These are phyloP conservation scores for Chytriomyces sp. DNA, from an alignment of 192 early-diverging fungal species.

Conservation along the genomic window DNA sequence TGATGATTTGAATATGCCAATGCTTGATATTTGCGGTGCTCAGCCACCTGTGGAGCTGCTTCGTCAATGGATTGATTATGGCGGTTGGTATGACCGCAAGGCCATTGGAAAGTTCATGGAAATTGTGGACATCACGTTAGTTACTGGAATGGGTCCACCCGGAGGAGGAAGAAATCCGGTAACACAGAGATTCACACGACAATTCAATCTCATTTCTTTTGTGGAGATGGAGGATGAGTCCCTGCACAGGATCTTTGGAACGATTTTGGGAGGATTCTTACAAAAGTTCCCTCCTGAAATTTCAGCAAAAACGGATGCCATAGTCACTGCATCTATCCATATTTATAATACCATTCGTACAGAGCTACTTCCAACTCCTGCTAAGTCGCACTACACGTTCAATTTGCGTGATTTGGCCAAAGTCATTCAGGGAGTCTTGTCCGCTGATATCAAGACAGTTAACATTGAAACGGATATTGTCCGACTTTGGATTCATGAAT, in stretches of 20 bases:
- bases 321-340: conserved; percentile 54
- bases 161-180: conserved; percentile 65
- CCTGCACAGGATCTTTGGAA: conserved; percentile 56
- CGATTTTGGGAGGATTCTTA: conserved; percentile 57
- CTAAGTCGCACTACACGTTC: conserved; percentile 69
- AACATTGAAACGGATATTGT: conserved; percentile 53
- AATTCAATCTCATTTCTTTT: conserved; percentile 62
- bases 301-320: conserved; percentile 41
- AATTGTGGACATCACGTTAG: conserved; percentile 60
- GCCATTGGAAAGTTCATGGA: conserved; percentile 65
- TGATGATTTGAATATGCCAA: conserved; percentile 69
- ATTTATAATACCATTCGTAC: conserved; percentile 62
- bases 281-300: conserved; percentile 57
- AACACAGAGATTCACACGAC: conserved; percentile 53
- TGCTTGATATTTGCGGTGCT: conserved; percentile 60
- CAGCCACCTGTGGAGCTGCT: conserved; percentile 66
- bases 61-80: conserved; percentile 66
- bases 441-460: conserved; percentile 53
- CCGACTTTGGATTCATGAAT: conserved; percentile 64
- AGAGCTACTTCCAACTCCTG: conserved; percentile 61
- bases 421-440: conserved; percentile 54
- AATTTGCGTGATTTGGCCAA: conserved; percentile 65
- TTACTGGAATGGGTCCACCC: conserved; percentile 63
- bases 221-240: conserved; percentile 62
- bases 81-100: conserved; percentile 64